Conservation (phyloP, 441 rosid genomes). For the Hypseocharis bilobata region DNA sequence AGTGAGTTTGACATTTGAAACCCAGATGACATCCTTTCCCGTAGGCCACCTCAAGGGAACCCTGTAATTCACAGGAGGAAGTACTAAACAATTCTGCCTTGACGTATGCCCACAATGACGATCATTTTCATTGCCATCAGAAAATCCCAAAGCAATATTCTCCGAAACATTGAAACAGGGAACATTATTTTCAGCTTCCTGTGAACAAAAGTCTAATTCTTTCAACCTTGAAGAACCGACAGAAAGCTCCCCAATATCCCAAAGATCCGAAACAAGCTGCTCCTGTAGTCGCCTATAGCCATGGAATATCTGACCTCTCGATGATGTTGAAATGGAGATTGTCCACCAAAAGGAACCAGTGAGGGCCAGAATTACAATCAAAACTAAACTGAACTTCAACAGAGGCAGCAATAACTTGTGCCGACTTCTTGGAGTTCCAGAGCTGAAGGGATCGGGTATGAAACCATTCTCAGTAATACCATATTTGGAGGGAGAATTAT, state of each 20-base stretch:
- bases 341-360: conserved; percentile 95
- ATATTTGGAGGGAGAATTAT: conserved; percentile 49
- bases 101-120: conserved; percentile 54
- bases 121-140: conserved; percentile 50
- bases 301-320: conserved; percentile 67
- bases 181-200: conserved; percentile 57
- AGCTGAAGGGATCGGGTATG: conserved; percentile 43
- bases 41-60: conserved; percentile 97
- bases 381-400: conserved; percentile 63
- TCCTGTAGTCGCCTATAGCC: conserved; percentile 81
- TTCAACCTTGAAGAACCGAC: conserved; percentile 64
- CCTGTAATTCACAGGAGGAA: conserved; percentile 66
- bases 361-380: conserved; percentile 58
- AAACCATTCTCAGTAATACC: conserved; percentile 51
- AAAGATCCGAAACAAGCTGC: conserved; percentile 77
- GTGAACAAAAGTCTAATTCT: conserved; percentile 64
- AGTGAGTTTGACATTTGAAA: conserved; percentile 72
- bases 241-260: conserved; percentile 87
- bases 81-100: conserved; percentile 53
- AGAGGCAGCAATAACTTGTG: conserved; percentile 38
- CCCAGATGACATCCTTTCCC: conserved; percentile 92
- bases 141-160: conserved; percentile 46
- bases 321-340: conserved; percentile 53
- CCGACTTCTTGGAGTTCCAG: conserved; percentile 41
- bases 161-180: conserved; percentile 79